Conservation (phyloP, 192 early-diverging fungal species). For the Oehlia diaphana region DNA sequence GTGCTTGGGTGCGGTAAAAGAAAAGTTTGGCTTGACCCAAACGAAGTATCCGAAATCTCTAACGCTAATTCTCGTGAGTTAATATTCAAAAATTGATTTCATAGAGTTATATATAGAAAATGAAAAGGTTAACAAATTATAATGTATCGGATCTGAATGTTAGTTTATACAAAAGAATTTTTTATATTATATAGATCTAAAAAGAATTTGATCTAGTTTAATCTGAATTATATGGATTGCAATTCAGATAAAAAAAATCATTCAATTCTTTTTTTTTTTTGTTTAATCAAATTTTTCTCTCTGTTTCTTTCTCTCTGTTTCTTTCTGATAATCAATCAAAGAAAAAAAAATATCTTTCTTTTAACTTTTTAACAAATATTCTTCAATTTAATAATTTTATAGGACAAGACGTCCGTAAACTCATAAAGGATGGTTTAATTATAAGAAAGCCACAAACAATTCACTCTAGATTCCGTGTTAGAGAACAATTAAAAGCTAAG, state of each 20-base stretch:
- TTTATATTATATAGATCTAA: not conserved
- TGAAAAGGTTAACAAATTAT: not conserved
- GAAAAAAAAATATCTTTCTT: not conserved
- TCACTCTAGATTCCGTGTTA: conserved; percentile 92
- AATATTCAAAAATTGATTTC: not conserved
- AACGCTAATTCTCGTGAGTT: conserved; percentile 97
- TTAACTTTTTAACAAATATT: conserved; percentile 13
- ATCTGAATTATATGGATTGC: not conserved
- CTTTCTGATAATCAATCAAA: too few species aligned
- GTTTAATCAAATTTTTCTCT: too few species aligned
- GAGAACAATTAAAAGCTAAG: conserved; percentile 90
- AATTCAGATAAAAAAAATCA: too few species aligned
- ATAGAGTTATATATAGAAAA: not conserved
- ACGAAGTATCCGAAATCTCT: conserved; percentile 91
- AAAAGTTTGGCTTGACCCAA: conserved; percentile 99
- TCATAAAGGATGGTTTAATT: conserved; percentile 95
- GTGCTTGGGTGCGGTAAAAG: conserved; percentile 97
- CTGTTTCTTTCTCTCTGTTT: too few species aligned
- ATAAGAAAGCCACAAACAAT: conserved; percentile 88
- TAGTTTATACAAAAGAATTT: not conserved
- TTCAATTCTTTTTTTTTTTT: too few species aligned
- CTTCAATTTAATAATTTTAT: conserved; percentile 30
- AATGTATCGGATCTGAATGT: not conserved
- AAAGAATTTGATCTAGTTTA: not conserved
- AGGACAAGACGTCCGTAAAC: conserved; percentile 96